These are phyloP conservation scores for Ogataea methanolica DNA, from an alignment of 805 yeast genomes.

Conservation along the genomic window DNA sequence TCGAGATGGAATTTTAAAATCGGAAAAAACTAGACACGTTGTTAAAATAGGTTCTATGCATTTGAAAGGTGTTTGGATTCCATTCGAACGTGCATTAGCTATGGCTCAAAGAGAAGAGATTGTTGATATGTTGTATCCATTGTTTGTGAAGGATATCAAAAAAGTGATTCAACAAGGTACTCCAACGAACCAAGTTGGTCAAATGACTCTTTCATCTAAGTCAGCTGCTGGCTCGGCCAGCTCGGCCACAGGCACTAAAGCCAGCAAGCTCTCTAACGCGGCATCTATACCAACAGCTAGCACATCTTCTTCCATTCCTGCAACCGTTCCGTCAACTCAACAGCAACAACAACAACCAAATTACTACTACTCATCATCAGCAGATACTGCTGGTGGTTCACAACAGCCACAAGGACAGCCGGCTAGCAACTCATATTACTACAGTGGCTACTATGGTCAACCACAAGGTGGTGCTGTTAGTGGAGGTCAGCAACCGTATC, in stretches of 20 bases:
- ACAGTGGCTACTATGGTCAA: conserved; percentile 12
- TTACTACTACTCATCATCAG: conserved; percentile 7
- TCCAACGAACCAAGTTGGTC: conserved; percentile 23
- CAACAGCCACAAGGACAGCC: conserved; percentile 7
- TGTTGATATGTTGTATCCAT: conserved; percentile 48
- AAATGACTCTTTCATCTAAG: conserved; percentile 15
- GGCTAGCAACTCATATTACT: conserved; percentile 6
- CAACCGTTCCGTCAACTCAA: too few relatives aligned
- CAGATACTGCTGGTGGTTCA: neutral
- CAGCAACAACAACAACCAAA: conserved; percentile 6
- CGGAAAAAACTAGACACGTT: conserved; percentile 59
- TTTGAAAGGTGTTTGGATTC: conserved; percentile 69
- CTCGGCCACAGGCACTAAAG: neutral
- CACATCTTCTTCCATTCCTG: neutral
- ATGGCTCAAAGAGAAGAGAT: conserved; percentile 63
- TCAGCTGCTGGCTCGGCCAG: conserved; percentile 5
- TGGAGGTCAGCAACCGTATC: conserved; percentile 14
- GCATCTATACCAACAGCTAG: neutral
- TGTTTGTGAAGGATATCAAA: conserved; percentile 60
- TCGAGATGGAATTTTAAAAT: conserved; percentile 63
- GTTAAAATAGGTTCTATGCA: conserved; percentile 72
- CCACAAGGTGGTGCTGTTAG: conserved; percentile 3
- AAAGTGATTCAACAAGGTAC: conserved; percentile 29
- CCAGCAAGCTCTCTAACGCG: neutral
- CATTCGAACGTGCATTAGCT: conserved; percentile 61